A percentile compares a stretch with the other conserved stretches of the same genome.
Evolutionary conservation across 208 protist species (phyloP).

Genomic region (Leishmania tarentolae): DNA sequence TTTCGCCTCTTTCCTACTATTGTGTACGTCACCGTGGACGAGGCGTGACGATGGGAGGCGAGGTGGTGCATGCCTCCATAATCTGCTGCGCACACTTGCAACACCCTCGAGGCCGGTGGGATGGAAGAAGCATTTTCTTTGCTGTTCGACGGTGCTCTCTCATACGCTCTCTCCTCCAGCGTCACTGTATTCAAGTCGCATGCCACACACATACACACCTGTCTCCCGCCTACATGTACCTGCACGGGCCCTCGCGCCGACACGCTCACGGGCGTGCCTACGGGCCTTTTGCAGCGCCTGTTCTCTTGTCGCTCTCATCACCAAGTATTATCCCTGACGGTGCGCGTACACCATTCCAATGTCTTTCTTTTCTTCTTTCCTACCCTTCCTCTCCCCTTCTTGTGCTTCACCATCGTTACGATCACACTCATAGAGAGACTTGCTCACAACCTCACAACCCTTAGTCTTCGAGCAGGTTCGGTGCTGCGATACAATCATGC

Average conservation of each 20-base stretch:
- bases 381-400: not conserved
- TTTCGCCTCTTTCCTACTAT: slow-evolving; percentile 72
- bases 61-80: not conserved
- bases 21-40: slow-evolving; percentile 39
- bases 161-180: not conserved
- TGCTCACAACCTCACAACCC: not conserved
- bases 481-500: not conserved
- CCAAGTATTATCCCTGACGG: not conserved
- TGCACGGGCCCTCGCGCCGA: not conserved
- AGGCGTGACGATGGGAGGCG: not conserved
- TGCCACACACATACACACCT: not conserved
- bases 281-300: not conserved
- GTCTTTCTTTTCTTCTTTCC: not conserved
- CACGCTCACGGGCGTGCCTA: not conserved
- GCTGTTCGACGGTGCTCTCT: not conserved
- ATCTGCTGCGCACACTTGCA: not conserved
- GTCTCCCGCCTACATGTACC: not conserved
- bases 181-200: not conserved
- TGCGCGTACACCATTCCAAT: not conserved
- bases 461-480: not conserved
- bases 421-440: not conserved
- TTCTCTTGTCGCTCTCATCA: not conserved
- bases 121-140: not conserved
- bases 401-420: not conserved
- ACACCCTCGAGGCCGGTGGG: not conserved